Evolutionary conservation across 768 basidiomycete genomes (phyloP).

Genomic region (Suillus variegatus): DNA sequence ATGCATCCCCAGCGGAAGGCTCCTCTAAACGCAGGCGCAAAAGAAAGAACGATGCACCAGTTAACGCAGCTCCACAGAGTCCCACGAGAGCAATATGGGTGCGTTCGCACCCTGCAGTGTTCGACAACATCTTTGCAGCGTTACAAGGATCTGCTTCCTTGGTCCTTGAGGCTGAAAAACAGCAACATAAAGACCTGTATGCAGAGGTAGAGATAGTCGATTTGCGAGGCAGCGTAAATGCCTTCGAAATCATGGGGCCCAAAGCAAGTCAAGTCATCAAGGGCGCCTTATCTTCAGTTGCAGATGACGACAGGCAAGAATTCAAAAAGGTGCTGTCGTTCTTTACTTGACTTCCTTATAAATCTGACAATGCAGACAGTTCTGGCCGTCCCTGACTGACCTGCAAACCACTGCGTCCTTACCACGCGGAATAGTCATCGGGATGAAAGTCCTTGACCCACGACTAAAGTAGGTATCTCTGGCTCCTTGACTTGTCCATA

Average conservation of each 20-base stretch:
- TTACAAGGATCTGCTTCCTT: slow-evolving; percentile 54
- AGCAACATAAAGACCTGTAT: slow-evolving; percentile 19
- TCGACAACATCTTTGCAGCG: slow-evolving; percentile 53
- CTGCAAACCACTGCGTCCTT: slow-evolving; percentile 67
- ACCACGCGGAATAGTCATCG: slow-evolving; percentile 75
- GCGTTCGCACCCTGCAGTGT: slow-evolving; percentile 75
- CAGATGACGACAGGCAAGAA: slow-evolving; percentile 50
- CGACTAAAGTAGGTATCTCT: slow-evolving; percentile 64
- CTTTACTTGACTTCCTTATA: neutral
- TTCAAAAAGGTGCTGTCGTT: slow-evolving; percentile 53
- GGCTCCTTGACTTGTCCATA: neutral
- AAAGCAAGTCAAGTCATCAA: slow-evolving; percentile 74
- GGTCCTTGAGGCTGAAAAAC: slow-evolving; percentile 41
- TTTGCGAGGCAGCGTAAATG: slow-evolving; percentile 67
- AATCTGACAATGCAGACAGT: slow-evolving; percentile 12
- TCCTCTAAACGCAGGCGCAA: slow-evolving; percentile 21
- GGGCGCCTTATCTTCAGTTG: slow-evolving; percentile 56
- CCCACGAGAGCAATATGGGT: slow-evolving; percentile 64
- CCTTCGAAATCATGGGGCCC: slow-evolving; percentile 91
- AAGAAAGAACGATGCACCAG: slow-evolving; percentile 21
- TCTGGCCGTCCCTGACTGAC: slow-evolving; percentile 61
- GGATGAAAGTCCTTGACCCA: slow-evolving; percentile 83
- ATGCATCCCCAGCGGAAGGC: slow-evolving; percentile 9
- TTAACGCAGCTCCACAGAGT: slow-evolving; percentile 13
- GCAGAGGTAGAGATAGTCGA: slow-evolving; percentile 67